Conservation (phyloP, 164 flowering plant species). For the Tetrastigma voinierianum region DNA sequence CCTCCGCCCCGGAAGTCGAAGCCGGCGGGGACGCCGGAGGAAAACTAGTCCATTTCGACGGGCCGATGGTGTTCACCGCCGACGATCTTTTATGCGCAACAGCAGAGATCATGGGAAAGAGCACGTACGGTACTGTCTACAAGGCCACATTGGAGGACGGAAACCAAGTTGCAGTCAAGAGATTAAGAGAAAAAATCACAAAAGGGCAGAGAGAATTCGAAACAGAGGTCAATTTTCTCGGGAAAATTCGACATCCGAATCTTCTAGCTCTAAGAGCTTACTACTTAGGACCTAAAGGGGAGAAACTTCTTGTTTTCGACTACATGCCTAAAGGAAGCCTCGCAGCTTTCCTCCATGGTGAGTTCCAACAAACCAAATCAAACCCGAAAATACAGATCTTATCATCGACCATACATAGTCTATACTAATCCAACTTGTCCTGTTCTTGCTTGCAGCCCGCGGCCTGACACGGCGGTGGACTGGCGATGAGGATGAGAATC, state of each 20-base stretch:
- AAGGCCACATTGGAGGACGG: slow-evolving; percentile 96
- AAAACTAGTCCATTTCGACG: slow-evolving; percentile 90
- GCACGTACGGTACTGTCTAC: slow-evolving; percentile 87
- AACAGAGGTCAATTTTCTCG: slow-evolving; percentile 67
- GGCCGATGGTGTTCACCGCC: slow-evolving; percentile 83
- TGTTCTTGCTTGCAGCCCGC: slow-evolving; percentile 14
- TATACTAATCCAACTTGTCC: neutral
- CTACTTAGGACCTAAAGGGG: slow-evolving; percentile 91
- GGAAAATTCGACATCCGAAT: slow-evolving; percentile 42
- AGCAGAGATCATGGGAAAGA: slow-evolving; percentile 98
- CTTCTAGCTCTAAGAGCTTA: slow-evolving; percentile 13
- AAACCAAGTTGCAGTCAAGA: slow-evolving; percentile 84
- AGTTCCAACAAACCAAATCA: too few species aligned
- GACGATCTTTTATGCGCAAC: slow-evolving; percentile 94
- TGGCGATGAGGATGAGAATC: slow-evolving; percentile 48
- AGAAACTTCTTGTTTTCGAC: slow-evolving; percentile 96
- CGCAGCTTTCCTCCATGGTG: slow-evolving; percentile 25
- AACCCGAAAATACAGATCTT: too few species aligned
- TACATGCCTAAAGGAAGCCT: slow-evolving; percentile 47
- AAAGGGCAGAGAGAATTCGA: slow-evolving; percentile 82
- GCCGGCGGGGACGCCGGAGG: slow-evolving; percentile 71
- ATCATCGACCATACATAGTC: too few species aligned
- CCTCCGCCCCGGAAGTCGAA: slow-evolving; percentile 40
- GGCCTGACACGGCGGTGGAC: slow-evolving; percentile 27
- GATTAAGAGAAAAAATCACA: slow-evolving; percentile 82